A percentile compares a stretch with the other conserved stretches of the same genome.
Evolutionary conservation across 2,329 filamentous ascomycete species (phyloP).

Genomic region (Aspergillus tanneri): DNA sequence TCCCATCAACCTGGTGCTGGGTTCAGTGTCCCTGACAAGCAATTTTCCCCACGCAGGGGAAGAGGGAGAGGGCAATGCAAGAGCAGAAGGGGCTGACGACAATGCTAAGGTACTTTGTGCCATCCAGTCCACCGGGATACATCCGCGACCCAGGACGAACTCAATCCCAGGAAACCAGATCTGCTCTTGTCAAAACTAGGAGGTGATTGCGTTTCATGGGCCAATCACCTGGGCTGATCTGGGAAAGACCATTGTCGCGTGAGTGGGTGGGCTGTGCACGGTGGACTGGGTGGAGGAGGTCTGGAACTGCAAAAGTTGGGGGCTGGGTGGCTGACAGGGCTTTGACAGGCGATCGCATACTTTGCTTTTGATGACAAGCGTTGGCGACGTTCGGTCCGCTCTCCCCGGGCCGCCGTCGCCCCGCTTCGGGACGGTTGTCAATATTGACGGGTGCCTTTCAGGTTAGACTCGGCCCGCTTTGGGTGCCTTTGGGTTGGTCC

Average conservation of each 20-base stretch:
- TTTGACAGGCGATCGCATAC: slow-evolving; percentile 19
- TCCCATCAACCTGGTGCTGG: slow-evolving; percentile 21
- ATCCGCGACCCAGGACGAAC: slow-evolving; percentile 1
- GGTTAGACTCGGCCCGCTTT: slow-evolving; percentile 4
- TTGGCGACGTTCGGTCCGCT: slow-evolving; percentile 20
- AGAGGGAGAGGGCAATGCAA: slow-evolving; percentile 5
- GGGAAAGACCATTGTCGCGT: background rate
- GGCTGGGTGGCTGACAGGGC: slow-evolving; percentile 5
- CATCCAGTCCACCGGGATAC: background rate
- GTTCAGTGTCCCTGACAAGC: slow-evolving; percentile 8
- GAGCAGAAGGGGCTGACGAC: background rate
- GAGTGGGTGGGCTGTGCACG: background rate
- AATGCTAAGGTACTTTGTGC: slow-evolving; percentile 7
- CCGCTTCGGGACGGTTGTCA: slow-evolving; percentile 2
- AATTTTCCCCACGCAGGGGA: too few species aligned
- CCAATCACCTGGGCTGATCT: slow-evolving; percentile 18
- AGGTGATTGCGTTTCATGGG: slow-evolving; percentile 8
- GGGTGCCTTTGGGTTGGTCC: background rate
- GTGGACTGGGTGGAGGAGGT: slow-evolving; percentile 7
- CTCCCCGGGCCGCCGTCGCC: slow-evolving; percentile 19
- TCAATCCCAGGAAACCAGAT: slow-evolving; percentile 15
- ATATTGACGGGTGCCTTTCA: background rate
- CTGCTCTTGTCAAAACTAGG: slow-evolving; percentile 9
- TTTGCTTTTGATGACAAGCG: slow-evolving; percentile 20
- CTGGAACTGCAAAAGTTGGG: too few species aligned